These are phyloP conservation scores for Dictyostelium brefeldianum DNA, from an alignment of 78 protist species.

Conservation along the genomic window DNA sequence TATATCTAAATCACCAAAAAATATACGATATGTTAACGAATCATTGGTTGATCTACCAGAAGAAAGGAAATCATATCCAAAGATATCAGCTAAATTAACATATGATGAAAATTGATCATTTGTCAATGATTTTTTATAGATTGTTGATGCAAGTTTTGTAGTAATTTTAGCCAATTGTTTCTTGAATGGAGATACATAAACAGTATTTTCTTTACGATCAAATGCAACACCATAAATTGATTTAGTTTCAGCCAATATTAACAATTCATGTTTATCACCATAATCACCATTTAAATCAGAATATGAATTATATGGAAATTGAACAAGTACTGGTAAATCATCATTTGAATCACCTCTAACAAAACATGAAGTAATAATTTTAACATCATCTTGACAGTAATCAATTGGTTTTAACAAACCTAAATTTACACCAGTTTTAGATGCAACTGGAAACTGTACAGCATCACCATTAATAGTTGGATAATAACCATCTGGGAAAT, in stretches of 20 bases:
- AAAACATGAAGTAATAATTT: conserved; percentile 24
- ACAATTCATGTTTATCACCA: neutral
- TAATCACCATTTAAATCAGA: neutral
- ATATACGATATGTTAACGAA: neutral
- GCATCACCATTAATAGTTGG: neutral
- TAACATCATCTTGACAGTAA: conserved; percentile 26
- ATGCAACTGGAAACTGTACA: conserved; percentile 33
- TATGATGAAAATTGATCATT: neutral
- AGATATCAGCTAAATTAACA: neutral
- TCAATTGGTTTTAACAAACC: conserved; percentile 15
- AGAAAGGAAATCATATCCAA: conserved; percentile 3
- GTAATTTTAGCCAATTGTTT: neutral
- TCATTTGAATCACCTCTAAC: neutral
- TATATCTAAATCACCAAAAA: conserved; percentile 57
- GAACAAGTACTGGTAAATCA: neutral
- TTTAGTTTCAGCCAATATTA: neutral
- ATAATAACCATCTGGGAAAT: neutral
- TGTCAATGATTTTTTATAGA: neutral
- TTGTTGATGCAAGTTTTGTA: neutral
- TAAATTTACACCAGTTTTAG: conserved; percentile 20
- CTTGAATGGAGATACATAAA: neutral
- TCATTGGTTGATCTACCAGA: neutral
- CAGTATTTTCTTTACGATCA: neutral
- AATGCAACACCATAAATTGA: conserved; percentile 44
- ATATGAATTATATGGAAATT: conserved; percentile 23